These are phyloP conservation scores for Pichia sp. DNA, from an alignment of 1,139 yeast genomes.

Conservation along the genomic window DNA sequence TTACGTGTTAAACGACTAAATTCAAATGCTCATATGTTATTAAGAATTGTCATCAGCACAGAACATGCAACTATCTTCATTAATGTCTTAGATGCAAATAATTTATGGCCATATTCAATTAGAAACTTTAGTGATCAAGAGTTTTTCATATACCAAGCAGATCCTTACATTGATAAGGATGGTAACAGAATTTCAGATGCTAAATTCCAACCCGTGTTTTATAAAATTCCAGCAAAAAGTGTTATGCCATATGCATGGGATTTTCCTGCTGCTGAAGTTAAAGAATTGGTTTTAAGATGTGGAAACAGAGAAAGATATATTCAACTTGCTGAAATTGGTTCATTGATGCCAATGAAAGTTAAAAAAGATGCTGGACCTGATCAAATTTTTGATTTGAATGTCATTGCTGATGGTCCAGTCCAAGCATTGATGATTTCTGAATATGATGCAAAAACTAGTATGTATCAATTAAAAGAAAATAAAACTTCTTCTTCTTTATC, in stretches of 20 bases:
- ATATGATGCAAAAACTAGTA: constrained; percentile 69
- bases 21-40: constrained; percentile 46
- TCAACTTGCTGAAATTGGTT: constrained; percentile 89
- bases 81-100: constrained; percentile 63
- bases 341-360: constrained; percentile 75
- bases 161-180: constrained; percentile 70
- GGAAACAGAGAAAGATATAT: constrained; percentile 73
- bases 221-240: constrained; percentile 78
- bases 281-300: constrained; percentile 67
- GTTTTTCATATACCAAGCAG: constrained; percentile 77
- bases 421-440: constrained; percentile 81
- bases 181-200: constrained; percentile 45
- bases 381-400: constrained; percentile 75
- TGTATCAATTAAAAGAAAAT: constrained; percentile 48
- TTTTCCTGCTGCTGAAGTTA: constrained; percentile 82
- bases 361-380: constrained; percentile 42
- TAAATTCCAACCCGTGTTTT: constrained; percentile 64
- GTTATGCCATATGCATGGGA: constrained; percentile 99
- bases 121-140: constrained; percentile 83
- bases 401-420: constrained; percentile 93
- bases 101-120: constrained; percentile 88
- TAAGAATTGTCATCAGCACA: constrained; percentile 65
- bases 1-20: constrained; percentile 61
- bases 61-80: constrained; percentile 81
- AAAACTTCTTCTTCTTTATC: constrained; percentile 19